These are phyloP conservation scores for Tuber borchii DNA, from an alignment of 495 filamentous ascomycete species.

Conservation along the genomic window DNA sequence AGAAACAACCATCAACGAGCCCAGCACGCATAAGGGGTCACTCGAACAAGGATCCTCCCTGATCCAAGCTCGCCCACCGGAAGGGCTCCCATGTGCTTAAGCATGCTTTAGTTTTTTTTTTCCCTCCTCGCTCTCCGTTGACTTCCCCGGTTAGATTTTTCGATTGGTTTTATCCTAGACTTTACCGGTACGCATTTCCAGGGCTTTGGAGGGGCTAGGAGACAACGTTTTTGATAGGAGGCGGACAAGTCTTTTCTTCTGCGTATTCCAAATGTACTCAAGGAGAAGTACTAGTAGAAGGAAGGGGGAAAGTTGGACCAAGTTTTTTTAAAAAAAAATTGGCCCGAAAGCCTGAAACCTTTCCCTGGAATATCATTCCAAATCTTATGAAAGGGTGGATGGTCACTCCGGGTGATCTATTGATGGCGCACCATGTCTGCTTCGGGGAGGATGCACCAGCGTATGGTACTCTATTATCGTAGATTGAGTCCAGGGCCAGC, in stretches of 20 bases:
- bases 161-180: not conserved
- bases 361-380: not conserved
- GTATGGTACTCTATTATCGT: not conserved
- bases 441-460: not conserved
- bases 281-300: not conserved
- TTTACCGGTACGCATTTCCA: not conserved
- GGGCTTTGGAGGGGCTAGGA: not conserved
- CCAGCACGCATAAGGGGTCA: not conserved
- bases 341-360: not conserved
- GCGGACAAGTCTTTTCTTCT: not conserved
- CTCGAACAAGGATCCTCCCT: slow-evolving; percentile 4
- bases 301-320: not conserved
- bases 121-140: not conserved
- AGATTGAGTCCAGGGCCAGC: not conserved
- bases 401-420: not conserved
- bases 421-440: not conserved
- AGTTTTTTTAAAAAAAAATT: not conserved
- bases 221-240: not conserved
- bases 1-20: not conserved
- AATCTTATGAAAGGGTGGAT: not conserved
- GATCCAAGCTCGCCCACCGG: not conserved
- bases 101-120: not conserved
- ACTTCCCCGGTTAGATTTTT: slow-evolving; percentile 10
- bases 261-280: not conserved
- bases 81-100: not conserved